Evolutionary conservation across 2,329 filamentous ascomycete species (phyloP), one percentile per base, ranked within the genome.

Genomic region (Cladophialophora exuberans): DNA sequence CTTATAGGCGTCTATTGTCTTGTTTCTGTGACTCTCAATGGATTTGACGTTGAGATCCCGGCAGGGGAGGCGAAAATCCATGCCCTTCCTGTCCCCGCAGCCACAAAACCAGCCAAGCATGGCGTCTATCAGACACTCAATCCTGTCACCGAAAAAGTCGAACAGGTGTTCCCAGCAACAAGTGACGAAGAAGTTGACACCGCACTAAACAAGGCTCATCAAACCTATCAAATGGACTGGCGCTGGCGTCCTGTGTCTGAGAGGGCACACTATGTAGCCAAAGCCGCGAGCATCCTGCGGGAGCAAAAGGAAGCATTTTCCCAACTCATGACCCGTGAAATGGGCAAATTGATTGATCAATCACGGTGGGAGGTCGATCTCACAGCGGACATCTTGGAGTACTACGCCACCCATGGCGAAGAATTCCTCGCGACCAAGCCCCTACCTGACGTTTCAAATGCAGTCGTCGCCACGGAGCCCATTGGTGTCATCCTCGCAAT

Each of bases 221-320:
- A 48, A 11, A 31, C 28, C 28, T 48, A 36, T n/a, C 28, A 48
- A 31, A 48, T 36, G 20, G 33, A 48, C 20, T 48, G 45, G 45
- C 30, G 45, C n/a, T 31, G 22, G 15, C 30, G 45, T n/a, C 28
- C 45, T 20, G 31, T 48, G 2, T 20, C 10, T 10, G 45, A 48
- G n/a, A 17, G 45, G 9, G 15, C 18, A n/a, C n/a, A 28, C 10
- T 25, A 36, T 15, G 26, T 48, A 15, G 9, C 11, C 28, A 48
- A 48, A 20, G 45, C 33, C 23, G 45, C 45, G 6, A 31, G 17
- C 17, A 2, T 48, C 10, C 20, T 48, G 31, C 45, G 45, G 5
- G 28, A 48, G 20, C 28, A 31, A 17, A 18, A 28, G 25, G 25
- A 48, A 17, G 28, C 20, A 11, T 31, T 48, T 3, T 17, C 45